Conservation (phyloP, 176 grass and related monocot genomes). For the Oryza coarctata region DNA sequence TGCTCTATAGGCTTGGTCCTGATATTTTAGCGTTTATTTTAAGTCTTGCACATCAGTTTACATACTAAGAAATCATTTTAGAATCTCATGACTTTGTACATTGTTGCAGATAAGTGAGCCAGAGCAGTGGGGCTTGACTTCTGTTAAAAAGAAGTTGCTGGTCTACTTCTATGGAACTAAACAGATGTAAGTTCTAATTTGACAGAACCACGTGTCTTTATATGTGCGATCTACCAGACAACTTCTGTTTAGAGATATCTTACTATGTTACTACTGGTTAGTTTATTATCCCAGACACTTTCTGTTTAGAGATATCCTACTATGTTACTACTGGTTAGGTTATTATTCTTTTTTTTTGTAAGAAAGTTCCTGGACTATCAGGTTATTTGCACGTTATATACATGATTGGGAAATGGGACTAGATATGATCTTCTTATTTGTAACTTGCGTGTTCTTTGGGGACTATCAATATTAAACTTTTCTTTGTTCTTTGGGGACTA, state of each 20-base stretch:
- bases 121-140: slow-evolving; percentile 71
- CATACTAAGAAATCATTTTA: neutral
- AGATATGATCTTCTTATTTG: neutral
- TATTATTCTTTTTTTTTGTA: neutral
- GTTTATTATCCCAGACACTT: neutral
- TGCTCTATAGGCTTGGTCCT: neutral
- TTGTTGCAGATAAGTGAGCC: slow-evolving; percentile 88
- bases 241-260: neutral
- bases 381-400: neutral
- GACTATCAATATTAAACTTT: neutral
- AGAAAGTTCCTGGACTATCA: neutral
- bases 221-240: slow-evolving; percentile 15
- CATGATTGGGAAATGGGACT: neutral
- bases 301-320: neutral
- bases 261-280: slow-evolving; percentile 7
- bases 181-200: slow-evolving; percentile 79
- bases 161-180: slow-evolving; percentile 99
- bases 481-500: neutral
- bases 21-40: neutral
- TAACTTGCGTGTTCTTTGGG: neutral
- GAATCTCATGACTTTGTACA: slow-evolving; percentile 16
- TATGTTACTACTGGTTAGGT: slow-evolving; percentile 10
- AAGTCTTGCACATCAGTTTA: neutral
- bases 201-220: neutral
- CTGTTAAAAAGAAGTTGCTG: slow-evolving; percentile 82